Evolutionary conservation across 257 asterid species (phyloP).

Genomic region (Thymus mandschuricus): DNA sequence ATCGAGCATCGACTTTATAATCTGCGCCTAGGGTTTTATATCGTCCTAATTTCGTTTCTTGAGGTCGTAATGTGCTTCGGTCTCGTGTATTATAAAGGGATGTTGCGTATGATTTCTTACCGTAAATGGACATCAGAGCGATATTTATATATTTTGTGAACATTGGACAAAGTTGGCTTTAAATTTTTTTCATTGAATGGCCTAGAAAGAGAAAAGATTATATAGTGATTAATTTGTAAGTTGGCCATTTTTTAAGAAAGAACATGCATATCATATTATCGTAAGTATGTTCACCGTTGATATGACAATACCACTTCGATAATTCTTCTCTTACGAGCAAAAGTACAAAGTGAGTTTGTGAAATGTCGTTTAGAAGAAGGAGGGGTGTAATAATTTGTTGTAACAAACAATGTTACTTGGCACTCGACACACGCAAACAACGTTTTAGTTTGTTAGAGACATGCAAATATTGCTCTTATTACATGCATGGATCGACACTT

Average conservation of each 20-base stretch:
- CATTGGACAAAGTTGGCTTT: not conserved
- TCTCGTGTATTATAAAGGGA: not conserved
- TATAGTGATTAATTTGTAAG: no score
- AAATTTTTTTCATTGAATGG: not conserved
- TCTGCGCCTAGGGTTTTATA: not conserved
- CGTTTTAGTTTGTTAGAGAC: constrained; percentile 15
- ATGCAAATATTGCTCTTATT: not conserved
- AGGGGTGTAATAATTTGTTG: not conserved
- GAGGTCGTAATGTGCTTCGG: not conserved
- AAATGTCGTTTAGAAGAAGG: not conserved
- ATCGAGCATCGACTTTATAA: not conserved
- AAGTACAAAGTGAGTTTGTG: not conserved
- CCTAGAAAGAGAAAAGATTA: not conserved
- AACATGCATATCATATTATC: no score
- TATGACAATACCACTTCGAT: no score
- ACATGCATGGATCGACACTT: not conserved
- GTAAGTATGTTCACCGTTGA: no score
- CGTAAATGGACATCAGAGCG: not conserved
- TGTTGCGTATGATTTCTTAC: no score
- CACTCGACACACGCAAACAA: constrained; percentile 10
- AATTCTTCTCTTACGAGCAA: not conserved
- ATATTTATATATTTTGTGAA: not conserved
- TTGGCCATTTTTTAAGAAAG: no score
- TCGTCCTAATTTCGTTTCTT: not conserved
- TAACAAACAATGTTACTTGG: not conserved